These are phyloP conservation scores for Suillus placidus DNA, from an alignment of 768 basidiomycete genomes.

Conservation along the genomic window DNA sequence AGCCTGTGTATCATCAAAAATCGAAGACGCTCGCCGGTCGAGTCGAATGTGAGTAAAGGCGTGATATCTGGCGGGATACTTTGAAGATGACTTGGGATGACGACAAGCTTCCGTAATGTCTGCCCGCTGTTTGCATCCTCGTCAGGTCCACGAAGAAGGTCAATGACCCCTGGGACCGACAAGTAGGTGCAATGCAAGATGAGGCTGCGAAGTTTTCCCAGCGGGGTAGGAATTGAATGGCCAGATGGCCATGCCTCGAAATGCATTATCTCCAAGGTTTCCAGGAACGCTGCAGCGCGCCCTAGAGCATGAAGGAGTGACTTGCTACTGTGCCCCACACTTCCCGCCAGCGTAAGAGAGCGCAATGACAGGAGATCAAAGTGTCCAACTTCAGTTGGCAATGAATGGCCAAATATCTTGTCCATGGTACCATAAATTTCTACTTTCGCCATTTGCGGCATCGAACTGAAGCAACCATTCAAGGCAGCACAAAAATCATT, in stretches of 20 bases:
- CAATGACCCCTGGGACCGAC: background rate
- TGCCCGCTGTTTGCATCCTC: background rate
- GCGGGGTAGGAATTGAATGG: background rate
- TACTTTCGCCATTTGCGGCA: background rate
- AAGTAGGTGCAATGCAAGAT: conserved; percentile 8
- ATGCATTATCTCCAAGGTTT: background rate
- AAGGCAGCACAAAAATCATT: background rate
- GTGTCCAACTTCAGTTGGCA: background rate
- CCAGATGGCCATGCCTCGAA: background rate
- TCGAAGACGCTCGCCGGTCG: background rate
- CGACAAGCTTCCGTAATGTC: background rate
- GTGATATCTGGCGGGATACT: background rate
- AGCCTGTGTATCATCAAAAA: conserved; percentile 2
- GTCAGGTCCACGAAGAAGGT: background rate
- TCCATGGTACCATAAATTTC: background rate
- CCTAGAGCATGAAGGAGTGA: background rate
- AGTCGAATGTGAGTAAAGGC: background rate
- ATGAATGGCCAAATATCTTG: background rate
- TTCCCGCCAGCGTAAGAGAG: background rate
- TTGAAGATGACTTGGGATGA: conserved; percentile 2
- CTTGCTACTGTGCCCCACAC: background rate
- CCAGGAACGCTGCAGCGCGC: background rate
- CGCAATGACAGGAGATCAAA: background rate
- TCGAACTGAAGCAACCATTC: background rate
- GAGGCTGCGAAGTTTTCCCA: background rate